These are phyloP conservation scores for Yamagishiella unicocca DNA, from an alignment of 139 green algal genomes.

Conservation along the genomic window DNA sequence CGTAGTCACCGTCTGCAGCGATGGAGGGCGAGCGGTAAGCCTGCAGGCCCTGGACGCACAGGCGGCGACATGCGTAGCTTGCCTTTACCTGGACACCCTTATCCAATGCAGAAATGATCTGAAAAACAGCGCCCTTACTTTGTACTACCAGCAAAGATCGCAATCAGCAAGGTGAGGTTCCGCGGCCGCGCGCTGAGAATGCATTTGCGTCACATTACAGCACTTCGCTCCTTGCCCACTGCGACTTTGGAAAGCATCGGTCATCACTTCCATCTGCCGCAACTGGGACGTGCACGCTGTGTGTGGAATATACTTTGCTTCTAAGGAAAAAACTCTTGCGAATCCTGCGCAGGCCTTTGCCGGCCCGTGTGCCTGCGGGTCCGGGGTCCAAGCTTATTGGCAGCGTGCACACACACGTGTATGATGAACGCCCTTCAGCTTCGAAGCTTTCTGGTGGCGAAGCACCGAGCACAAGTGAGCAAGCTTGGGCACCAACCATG, in stretches of 20 bases:
- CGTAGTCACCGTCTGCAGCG: no score
- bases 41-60: no score
- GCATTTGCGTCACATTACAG: not conserved
- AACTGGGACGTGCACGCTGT: not conserved
- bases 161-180: constrained; percentile 21
- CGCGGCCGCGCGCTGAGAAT: not conserved
- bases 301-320: no score
- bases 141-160: constrained; percentile 32
- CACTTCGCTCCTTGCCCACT: not conserved
- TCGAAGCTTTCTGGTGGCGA: not conserved
- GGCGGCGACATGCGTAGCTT: no score
- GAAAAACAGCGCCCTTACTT: constrained; percentile 5
- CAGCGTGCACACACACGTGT: constrained; percentile 11
- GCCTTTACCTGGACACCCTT: no score
- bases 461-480: not conserved
- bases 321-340: not conserved
- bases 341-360: not conserved
- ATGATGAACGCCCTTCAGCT: constrained; percentile 24
- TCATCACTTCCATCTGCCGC: not conserved
- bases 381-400: constrained; percentile 19
- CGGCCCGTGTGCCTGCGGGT: constrained; percentile 8
- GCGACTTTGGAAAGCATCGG: not conserved
- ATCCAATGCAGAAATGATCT: constrained; percentile 27
- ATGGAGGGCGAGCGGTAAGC: no score
- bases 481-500: not conserved